Conservation (phyloP, 306 rosid species). For the Hippophae tibetana region DNA sequence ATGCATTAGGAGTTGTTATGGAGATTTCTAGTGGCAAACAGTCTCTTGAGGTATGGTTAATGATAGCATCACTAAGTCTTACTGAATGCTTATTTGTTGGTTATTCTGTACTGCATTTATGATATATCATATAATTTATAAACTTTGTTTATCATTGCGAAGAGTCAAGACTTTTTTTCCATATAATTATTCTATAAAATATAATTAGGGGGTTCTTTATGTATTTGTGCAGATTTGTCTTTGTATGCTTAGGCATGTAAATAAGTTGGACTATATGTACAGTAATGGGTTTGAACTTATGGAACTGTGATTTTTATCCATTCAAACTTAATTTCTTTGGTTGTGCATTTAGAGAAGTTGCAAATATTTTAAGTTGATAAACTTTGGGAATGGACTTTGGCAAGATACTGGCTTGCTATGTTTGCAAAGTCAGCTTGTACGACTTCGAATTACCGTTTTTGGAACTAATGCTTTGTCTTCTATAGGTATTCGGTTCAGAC, state of each 20-base stretch:
- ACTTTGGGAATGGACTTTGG: neutral
- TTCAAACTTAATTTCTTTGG: neutral
- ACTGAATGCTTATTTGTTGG: neutral
- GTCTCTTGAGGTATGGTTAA: slow-evolving; percentile 49
- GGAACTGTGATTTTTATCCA: too few species aligned
- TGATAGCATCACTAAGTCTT: neutral
- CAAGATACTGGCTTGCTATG: neutral
- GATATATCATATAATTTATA: too few species aligned
- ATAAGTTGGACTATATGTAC: too few species aligned
- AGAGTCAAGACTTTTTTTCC: too few species aligned
- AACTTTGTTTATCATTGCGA: too few species aligned
- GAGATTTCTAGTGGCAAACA: slow-evolving; percentile 39
- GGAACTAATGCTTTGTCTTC: slow-evolving; percentile 1
- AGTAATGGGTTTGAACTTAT: too few species aligned
- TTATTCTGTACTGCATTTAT: neutral
- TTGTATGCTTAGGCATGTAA: too few species aligned
- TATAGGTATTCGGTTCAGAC: slow-evolving; percentile 62
- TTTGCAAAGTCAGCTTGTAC: neutral
- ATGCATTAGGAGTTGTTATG: slow-evolving; percentile 52
- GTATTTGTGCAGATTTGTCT: too few species aligned
- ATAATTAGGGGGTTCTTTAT: neutral
- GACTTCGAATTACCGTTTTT: neutral
- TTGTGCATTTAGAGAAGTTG: neutral
- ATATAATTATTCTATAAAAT: neutral
- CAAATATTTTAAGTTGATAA: too few species aligned